Evolutionary conservation across 1,284 basidiomycete genomes (phyloP), one percentile per base, ranked within the genome.

Genomic region (Phylloboletellus chloephorus): DNA sequence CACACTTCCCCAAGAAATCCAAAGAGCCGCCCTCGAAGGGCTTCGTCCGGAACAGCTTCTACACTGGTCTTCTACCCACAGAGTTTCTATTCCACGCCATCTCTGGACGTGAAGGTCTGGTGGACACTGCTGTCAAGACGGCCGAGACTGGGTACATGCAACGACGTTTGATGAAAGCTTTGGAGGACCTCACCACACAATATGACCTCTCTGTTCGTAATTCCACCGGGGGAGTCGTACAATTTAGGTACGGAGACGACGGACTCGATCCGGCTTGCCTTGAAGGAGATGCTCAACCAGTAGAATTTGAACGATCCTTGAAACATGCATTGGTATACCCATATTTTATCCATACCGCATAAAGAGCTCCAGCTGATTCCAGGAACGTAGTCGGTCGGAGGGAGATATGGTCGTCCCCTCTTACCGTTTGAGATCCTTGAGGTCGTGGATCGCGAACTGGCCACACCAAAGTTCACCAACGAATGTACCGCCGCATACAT

Each of bases 131-230:
- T 17, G 96, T 99, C 66, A 99, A 99, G 70, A 99, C 96, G 1
- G 96, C 96, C 13, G 96, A 98, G 67, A 98, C 96, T 1, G 96
- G 96, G 30, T 99, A 99, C 71, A 98, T 99, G 95, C 91, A 95
- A 58, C 82, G 96, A 47, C 87, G 96, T 49, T 67, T 99, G 52
- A 98, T 99, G 96, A 99, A 99, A 65, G 95, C 96, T 2, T 67
- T 99, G 51, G 96, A 99, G 63, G 96, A 98, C 69, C 69, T 99
- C 34, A 94, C 92, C 5, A 94, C 91, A 0, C 91, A 97, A 48
- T 99, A 99, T 65, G 96, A 98, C 64, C 69, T 94, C 21, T 93
- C 90, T n/a, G 95, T 99, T 13, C 79, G 96, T 23, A 98, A 96
- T 66, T 94, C 92, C 2, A 82, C 81, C 0, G 96, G 96, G 4